Conservation (phyloP, 768 basidiomycete genomes). For the Lyophyllum atratum region DNA sequence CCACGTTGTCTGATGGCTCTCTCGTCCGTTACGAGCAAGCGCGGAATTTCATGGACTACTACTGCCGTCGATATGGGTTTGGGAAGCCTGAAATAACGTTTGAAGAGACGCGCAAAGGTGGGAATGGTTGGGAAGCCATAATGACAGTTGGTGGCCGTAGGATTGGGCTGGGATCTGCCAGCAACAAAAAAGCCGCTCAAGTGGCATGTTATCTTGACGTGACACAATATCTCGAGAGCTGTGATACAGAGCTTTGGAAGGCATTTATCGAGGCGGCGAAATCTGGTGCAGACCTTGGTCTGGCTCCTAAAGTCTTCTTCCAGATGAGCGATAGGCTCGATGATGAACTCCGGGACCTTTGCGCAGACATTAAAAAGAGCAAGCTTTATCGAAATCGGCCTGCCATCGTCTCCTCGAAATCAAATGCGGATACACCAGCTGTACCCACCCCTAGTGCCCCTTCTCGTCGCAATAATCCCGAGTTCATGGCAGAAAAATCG, state of each 20-base stretch:
- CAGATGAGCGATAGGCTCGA: conserved; percentile 63
- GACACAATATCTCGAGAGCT: conserved; percentile 80
- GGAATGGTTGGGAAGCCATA: conserved; percentile 64
- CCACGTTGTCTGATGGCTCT: conserved; percentile 61
- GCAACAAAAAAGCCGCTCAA: conserved; percentile 71
- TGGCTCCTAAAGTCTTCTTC: conserved; percentile 72
- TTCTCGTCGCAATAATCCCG: conserved; percentile 25
- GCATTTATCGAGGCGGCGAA: conserved; percentile 62
- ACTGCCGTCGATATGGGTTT: conserved; percentile 80
- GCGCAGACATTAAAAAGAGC: conserved; percentile 63
- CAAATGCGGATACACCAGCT: not conserved
- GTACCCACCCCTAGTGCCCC: conserved; percentile 2
- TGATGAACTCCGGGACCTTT: conserved; percentile 71
- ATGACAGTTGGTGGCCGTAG: conserved; percentile 76
- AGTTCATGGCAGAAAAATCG: conserved; percentile 53
- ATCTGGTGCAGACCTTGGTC: conserved; percentile 66
- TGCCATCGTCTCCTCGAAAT: conserved; percentile 20
- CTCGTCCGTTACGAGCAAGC: conserved; percentile 70
- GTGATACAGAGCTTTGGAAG: conserved; percentile 81
- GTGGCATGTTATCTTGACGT: conserved; percentile 85
- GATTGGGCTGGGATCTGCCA: conserved; percentile 78
- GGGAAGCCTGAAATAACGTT: conserved; percentile 71
- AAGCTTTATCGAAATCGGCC: conserved; percentile 69
- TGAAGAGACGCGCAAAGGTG: conserved; percentile 29
- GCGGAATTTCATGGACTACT: conserved; percentile 92